Percentiles rank a stretch among this genome's conserved stretches.
phyloP scores from a whole-genome alignment of 176 grass and related monocot species.

The Oryza glumipatula region DNA sequence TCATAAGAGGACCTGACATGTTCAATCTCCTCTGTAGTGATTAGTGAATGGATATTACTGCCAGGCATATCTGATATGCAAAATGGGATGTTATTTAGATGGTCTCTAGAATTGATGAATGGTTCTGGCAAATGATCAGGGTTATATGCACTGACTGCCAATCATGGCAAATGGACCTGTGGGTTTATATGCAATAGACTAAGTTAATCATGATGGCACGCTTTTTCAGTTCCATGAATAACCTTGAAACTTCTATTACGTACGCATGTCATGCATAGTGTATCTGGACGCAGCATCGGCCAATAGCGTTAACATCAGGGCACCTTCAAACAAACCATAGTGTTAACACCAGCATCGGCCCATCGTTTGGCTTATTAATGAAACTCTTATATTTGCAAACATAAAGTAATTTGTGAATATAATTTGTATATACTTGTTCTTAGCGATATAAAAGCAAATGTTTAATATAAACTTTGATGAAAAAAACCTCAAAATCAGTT shows the following conservation, averaged over 20 bases:
- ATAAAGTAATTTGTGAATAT: no score
- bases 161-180: not conserved
- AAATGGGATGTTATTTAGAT: conserved; percentile 6
- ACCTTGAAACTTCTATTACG: not conserved
- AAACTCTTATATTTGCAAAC: no score
- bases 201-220: conserved; percentile 3
- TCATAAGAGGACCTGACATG: conserved; percentile 47
- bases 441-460: no score
- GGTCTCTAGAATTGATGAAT: conserved; percentile 30
- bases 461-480: no score
- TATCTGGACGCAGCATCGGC: conserved; percentile 44
- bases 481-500: no score
- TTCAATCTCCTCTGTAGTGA: not conserved
- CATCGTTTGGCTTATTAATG: no score
- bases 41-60: conserved; percentile 4
- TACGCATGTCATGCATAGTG: not conserved
- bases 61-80: conserved; percentile 7
- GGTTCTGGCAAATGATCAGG: conserved; percentile 27
- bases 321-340: not conserved
- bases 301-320: not conserved
- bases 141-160: not conserved
- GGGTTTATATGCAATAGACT: not conserved
- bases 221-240: not conserved
- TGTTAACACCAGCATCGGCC: no score
- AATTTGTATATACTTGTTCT: no score